A percentile compares a stretch with the other conserved stretches of the same genome.
These are phyloP conservation scores for Rhododendron ferrugineum DNA, from an alignment of 148 eudicot species.

Conservation along the genomic window DNA sequence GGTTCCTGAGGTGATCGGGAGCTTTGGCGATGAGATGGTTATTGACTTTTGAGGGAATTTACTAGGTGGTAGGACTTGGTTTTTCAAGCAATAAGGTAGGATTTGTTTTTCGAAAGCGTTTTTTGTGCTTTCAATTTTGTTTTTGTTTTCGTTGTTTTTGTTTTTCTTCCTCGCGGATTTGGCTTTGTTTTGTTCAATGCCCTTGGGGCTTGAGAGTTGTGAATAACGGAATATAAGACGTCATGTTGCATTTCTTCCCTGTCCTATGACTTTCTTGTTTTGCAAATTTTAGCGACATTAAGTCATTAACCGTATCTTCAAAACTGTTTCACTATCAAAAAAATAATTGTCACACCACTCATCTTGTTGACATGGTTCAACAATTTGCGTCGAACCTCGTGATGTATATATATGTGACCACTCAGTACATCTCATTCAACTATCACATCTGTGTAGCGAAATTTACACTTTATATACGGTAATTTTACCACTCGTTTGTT, in stretches of 20 bases:
- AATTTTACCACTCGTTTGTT: no score
- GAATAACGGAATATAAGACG: not conserved
- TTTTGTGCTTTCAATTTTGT: not conserved
- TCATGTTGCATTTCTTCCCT: not conserved
- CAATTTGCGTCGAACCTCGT: no score
- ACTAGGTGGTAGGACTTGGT: not conserved
- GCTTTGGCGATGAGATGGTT: not conserved
- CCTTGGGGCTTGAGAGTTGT: not conserved
- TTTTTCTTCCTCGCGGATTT: not conserved
- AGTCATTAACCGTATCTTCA: no score
- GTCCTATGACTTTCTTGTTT: not conserved
- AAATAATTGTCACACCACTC: no score
- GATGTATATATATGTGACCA: no score
- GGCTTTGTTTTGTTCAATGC: not conserved
- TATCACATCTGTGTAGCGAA: no score
- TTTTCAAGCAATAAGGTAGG: not conserved
- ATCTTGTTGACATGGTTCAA: no score
- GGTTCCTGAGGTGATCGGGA: constrained; percentile 14
- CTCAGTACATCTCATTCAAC: no score
- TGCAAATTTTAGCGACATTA: not conserved
- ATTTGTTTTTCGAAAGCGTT: not conserved
- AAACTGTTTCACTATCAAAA: no score
- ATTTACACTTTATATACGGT: no score
- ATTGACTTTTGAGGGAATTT: constrained; percentile 17
- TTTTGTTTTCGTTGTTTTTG: no score